Evolutionary conservation across 164 flowering plant species (phyloP), one percentile per base, ranked within the genome.

Genomic region (Sedum album): DNA sequence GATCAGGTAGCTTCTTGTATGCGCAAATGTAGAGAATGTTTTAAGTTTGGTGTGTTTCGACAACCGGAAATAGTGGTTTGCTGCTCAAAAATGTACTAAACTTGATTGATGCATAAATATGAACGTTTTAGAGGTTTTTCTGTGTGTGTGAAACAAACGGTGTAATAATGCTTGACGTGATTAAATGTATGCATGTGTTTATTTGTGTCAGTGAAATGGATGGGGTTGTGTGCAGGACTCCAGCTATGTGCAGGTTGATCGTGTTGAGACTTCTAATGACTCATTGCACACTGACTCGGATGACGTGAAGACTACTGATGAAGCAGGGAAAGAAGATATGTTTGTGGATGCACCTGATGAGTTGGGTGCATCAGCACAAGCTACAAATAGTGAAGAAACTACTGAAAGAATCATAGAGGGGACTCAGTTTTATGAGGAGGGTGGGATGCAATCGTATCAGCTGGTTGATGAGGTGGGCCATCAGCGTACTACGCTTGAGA

Each of bases 331-430:
- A 71, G 90, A 88, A 13, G 91, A 85, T 63, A 81, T 76, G 80
- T 89, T 89, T 77, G 84, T 85, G 44, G 93, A 89, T 78, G 88
- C 88, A 48, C 78, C 88, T 1, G 96, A 89, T 63, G 83, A 85
- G 70, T 69, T 84, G 68, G 62, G 62, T 26, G 33, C 62, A 2
- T 57, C 62, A 70, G 62, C 35, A 64, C 61, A 31, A 14, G 65
- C 62, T 80, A 77, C 62, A 0, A 33, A 57, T 28, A 57, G 62
- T 30, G 33, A 57, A 57, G 62, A 57, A 20, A 57, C 62, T 30
- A 13, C 62, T 28, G 62, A 57, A 57, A 57, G 33, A 57, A 28
- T 33, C 38, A 28, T 57, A 46, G 67, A 55, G 38, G 76, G 68
- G 25, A 41, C 67, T 60, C 69, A 68, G 21, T 30, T 33, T n/a